Base-by-base conservation (phyloP, 179 eudicot genomes). In the Nepenthes alata region DNA sequence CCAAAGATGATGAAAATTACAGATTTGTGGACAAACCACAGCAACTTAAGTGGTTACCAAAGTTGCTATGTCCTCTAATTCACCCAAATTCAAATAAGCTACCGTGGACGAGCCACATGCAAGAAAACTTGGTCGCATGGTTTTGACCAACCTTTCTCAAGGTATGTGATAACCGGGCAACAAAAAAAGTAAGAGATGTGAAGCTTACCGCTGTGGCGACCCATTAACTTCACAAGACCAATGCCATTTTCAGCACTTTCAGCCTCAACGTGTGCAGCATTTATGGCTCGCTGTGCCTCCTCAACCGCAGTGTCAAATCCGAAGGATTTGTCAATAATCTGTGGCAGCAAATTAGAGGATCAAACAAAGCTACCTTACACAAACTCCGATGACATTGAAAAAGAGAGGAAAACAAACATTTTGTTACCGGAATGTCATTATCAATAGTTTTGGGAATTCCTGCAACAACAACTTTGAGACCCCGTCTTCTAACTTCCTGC, bases 261-360 rank as follows among this genome's bases (percentile, higher is more conserved):
- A 61, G 98, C 83, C 80, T 91, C 98, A 69, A 83, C 94, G 77
- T 91, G 98, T n/a, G 96, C 98, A 38, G 98, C 95, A 70, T 84
- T 84, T n/a, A 91, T 88, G 56, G 96, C 98, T 58, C 98, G 91
- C 57, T 91, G 96, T 55, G 98, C 98, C 76, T 89, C 98, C 80
- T 89, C 96, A 53, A 93, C 98, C 36, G 98, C 95, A 64, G 95
- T 77, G 68, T 93, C 98, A 76, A 93, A 93, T 53, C 98, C 98
- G 61, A 93, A 93, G 3, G 98, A 89, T 70, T 77, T 93, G 77
- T 93, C 98, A 65, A 93, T 93, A 36, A 93, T 83, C 95, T 89
- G 69, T 11, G 58, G 16, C 37, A 6, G 38, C 14, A 36, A 57
- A 37, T 10, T 35, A 2, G 11, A 7, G 45, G 3, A 5, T 34